Conservation (phyloP, 1,139 yeast genomes). For the Protomyces arabidopsidicola region DNA sequence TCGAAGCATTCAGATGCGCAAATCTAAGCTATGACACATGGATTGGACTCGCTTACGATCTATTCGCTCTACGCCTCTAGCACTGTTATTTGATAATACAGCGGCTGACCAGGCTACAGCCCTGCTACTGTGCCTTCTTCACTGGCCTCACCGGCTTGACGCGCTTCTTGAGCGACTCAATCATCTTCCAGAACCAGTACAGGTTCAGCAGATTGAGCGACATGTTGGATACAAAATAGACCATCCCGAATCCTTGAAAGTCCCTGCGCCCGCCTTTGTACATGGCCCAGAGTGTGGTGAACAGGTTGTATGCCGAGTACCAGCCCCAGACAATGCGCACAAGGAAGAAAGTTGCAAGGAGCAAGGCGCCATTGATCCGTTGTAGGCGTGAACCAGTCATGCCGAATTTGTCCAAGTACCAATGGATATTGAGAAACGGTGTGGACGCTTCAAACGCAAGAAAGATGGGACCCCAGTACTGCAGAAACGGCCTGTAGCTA, state of each 20-base stretch:
- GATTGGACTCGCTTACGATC: no score
- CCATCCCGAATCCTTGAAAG: conserved; percentile 43
- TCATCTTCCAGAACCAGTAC: conserved; percentile 69
- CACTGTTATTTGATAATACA: no score
- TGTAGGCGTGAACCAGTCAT: conserved; percentile 40
- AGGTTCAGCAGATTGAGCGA: conserved; percentile 63
- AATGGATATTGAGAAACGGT: conserved; percentile 81
- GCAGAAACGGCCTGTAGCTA: conserved; percentile 62
- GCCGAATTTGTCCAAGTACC: conserved; percentile 29
- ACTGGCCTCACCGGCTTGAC: conserved; percentile 2
- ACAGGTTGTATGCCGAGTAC: conserved; percentile 51
- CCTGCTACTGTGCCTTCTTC: not conserved
- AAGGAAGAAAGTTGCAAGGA: conserved; percentile 66
- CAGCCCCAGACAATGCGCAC: conserved; percentile 87
- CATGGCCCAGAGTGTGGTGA: conserved; percentile 36
- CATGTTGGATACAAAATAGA: conserved; percentile 59
- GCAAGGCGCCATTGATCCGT: conserved; percentile 62
- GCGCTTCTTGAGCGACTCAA: conserved; percentile 53
- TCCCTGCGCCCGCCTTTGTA: not conserved
- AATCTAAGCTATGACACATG: no score
- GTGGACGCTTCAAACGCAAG: conserved; percentile 85
- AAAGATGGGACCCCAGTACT: conserved; percentile 80
- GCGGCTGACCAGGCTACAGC: no score
- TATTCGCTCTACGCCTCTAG: no score
- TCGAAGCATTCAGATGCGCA: no score